Base-by-base conservation (phyloP, 306 rosid genomes). In the Pyrus communis region DNA sequence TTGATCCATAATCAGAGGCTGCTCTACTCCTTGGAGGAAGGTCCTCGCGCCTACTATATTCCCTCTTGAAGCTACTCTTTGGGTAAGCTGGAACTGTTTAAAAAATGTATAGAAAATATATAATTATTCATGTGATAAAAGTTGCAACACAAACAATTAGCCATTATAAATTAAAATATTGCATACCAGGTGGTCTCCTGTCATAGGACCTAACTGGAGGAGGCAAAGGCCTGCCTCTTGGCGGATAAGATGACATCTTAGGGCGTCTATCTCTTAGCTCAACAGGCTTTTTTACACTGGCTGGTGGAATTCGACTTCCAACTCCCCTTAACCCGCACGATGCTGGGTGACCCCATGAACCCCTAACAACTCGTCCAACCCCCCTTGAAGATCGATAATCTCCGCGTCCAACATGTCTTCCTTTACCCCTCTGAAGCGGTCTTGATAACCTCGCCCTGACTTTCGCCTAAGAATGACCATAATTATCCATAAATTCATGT, bases 361-460 rank as follows among this genome's bases (percentile, higher is more conserved):
- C 86, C 72, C 93, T 88, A 11, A 78, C 31, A 74, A 81, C 82
- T 72, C 92, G 70, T 21, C 90, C 92, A 78, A 83, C 68, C 15
- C 82, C 85, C 7, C 87, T 93, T 23, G 89, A 52, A 62, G 93
- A 76, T 57, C 91, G 89, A 64, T 77, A 88, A 80, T 92, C 99
- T 40, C 93, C 91, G 9, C 89, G 99, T 74, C 88, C 80, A 19
- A 79, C 81, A 73, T 88, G 93, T 38, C 87, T 92, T 70, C 99
- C 98, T 70, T 89, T 93, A 60, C 96, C 98, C 82, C 97, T 84
- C 83, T 96, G 98, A 63, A 96, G 93, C 25, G 99, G 99, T 79
- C 99, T 92, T 33, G 99, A 96, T 84, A 96, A 80, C 77, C 99
- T 89, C 27, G 98, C 99, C 86, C 99, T 86, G 23, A 96, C 97